Conservation (phyloP, 2,329 filamentous ascomycete genomes). For the Botrytis deweyae region DNA sequence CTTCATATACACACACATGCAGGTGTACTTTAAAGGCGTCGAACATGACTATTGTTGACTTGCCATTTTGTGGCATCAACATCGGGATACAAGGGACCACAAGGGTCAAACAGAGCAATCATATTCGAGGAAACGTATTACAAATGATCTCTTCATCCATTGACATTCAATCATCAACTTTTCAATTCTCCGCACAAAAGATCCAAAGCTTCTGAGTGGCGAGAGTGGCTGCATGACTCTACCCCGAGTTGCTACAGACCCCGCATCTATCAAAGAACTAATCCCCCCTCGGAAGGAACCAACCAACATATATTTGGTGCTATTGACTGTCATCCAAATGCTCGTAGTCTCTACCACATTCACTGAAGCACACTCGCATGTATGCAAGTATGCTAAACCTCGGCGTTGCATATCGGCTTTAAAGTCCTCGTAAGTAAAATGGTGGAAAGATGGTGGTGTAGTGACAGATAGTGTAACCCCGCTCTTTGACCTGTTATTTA, state of each 20-base stretch:
- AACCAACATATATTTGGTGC: not conserved
- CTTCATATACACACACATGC: not conserved
- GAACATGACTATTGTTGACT: not conserved
- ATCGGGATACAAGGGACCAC: not conserved
- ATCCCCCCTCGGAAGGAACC: not conserved
- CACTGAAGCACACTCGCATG: not conserved
- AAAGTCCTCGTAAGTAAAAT: not conserved
- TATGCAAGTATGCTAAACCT: not conserved
- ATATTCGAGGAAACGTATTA: not conserved
- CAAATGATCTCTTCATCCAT: not conserved
- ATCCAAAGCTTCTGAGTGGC: not conserved
- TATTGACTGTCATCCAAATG: not conserved
- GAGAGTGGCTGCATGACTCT: not conserved
- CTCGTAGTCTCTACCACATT: not conserved
- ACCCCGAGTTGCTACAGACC: slow-evolving; percentile 4
- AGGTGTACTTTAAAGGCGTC: not conserved
- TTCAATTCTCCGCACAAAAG: not conserved
- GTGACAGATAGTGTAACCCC: not conserved
- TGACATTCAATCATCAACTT: not conserved
- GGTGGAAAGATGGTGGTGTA: not conserved
- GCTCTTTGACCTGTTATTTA: slow-evolving; percentile 7
- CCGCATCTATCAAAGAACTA: not conserved
- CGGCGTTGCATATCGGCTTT: not conserved
- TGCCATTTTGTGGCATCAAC: not conserved
- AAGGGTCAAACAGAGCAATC: not conserved